Base-by-base conservation (phyloP, 768 basidiomycete genomes). In the Trametes cinnabarina region DNA sequence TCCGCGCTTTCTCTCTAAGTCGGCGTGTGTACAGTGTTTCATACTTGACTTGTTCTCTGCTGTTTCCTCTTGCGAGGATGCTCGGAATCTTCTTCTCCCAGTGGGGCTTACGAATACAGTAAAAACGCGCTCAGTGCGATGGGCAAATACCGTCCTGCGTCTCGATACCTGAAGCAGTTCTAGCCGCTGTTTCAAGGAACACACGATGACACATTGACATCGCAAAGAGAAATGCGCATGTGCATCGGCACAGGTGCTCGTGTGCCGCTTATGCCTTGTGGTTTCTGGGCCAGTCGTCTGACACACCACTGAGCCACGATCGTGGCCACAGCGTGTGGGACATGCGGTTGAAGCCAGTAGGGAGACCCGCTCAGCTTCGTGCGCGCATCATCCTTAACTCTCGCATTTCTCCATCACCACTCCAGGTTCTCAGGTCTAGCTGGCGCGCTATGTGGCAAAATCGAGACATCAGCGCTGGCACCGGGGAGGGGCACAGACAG, bases 191-290 rank as follows among this genome's bases (percentile, higher is more conserved):
- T 32, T 39, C 10, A n/a, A n/a, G n/a, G 37, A 15, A 15, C 14
- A 4, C n/a, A 5, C 14, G 5, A 25, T 25, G 12, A 26, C 25
- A 46, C 15, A 25, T 11, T 8, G 11, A 26, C 25, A 11, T 7
- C 42, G 7, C 34, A 34, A 22, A 12, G 25, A 3, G 14, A 14
- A 46, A 26, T 20, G 15, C 14, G 32, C 41, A 14, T 14, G 26
- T n/a, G 19, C 39, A 14, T 10, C 30, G 17, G 41, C 22, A 30
- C 26, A 50, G 39, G 48, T 42, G 60, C 55, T 57, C 60, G 46
- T 61, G 60, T 57, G 55, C 55, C 60, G 43, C 49, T 44, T 14
- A 51, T 40, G 22, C 17, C 26, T 41, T 42, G 49, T 50, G 54
- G 57, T 43, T 40, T 5, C 41, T 55, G 54, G 59, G 59, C 19